Conservation (phyloP, 768 basidiomycete genomes). For the Ramaria sp. region DNA sequence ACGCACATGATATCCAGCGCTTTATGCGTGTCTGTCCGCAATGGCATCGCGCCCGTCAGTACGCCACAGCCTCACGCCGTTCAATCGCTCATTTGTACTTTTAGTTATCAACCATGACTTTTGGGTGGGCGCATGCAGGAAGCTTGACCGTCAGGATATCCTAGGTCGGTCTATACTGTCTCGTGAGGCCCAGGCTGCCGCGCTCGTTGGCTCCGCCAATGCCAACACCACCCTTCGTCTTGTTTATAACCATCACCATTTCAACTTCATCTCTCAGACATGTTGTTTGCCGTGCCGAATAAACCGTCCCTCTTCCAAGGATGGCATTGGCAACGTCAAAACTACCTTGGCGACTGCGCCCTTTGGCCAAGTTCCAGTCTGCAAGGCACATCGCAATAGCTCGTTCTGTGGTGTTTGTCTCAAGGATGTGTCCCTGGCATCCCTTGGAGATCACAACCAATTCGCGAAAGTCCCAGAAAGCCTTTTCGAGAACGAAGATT, state of each 20-base stretch:
- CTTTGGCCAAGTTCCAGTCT: slow-evolving; percentile 40
- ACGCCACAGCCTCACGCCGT: not conserved
- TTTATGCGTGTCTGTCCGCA: slow-evolving; percentile 9
- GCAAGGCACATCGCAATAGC: slow-evolving; percentile 50
- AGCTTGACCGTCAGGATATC: slow-evolving; percentile 5
- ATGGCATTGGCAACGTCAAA: slow-evolving; percentile 44
- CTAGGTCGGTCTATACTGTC: not conserved
- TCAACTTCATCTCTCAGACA: not conserved
- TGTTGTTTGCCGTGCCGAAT: slow-evolving; percentile 59
- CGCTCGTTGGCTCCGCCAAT: not conserved
- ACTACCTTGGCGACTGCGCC: slow-evolving; percentile 30
- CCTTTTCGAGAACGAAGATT: slow-evolving; percentile 55
- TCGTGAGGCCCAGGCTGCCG: not conserved
- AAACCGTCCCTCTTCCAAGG: slow-evolving; percentile 40
- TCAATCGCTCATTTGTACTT: not conserved
- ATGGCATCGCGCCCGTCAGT: slow-evolving; percentile 9
- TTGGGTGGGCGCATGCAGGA: slow-evolving; percentile 7
- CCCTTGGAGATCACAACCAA: slow-evolving; percentile 20
- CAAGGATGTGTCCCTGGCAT: slow-evolving; percentile 43
- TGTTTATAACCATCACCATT: not conserved
- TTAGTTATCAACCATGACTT: slow-evolving; percentile 7
- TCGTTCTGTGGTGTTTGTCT: slow-evolving; percentile 62
- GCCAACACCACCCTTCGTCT: not conserved
- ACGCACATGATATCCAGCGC: slow-evolving; percentile 7
- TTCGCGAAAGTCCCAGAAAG: slow-evolving; percentile 33